Conservation (phyloP, 108 stramenopile genomes). For the Asterionellopsis glacialis region DNA sequence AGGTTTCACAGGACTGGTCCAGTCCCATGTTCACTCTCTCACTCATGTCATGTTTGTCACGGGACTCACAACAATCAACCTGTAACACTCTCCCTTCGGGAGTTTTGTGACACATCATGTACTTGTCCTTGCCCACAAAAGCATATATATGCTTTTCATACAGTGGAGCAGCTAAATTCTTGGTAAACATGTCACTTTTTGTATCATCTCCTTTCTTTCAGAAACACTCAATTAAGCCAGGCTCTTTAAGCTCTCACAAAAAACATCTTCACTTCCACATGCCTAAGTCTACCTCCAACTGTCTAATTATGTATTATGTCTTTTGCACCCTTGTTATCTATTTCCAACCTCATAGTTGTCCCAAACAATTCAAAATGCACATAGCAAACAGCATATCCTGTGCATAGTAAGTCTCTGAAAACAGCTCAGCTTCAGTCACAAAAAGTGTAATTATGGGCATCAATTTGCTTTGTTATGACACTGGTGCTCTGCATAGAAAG, state of each 20-base stretch:
- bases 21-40: too few species aligned
- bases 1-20: too few species aligned
- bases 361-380: constrained; percentile 11
- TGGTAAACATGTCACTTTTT: background rate
- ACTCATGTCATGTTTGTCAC: too few species aligned
- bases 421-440: constrained; percentile 33
- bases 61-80: too few species aligned
- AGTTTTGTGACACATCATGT: background rate
- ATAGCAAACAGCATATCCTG: constrained; percentile 33
- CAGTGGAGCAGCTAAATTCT: background rate
- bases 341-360: constrained; percentile 30
- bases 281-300: constrained; percentile 27
- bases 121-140: background rate
- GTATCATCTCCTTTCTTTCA: background rate
- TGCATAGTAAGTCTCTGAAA: constrained; percentile 21
- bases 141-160: background rate
- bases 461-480: constrained; percentile 17
- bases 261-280: constrained; percentile 24
- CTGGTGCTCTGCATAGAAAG: constrained; percentile 8
- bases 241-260: constrained; percentile 26
- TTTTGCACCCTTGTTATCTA: constrained; percentile 34
- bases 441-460: constrained; percentile 27
- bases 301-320: constrained; percentile 34
- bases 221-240: constrained; percentile 4
- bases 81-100: too few species aligned